Conservation (phyloP, 163 green algal genomes). For the Scenedesmus sp. region DNA sequence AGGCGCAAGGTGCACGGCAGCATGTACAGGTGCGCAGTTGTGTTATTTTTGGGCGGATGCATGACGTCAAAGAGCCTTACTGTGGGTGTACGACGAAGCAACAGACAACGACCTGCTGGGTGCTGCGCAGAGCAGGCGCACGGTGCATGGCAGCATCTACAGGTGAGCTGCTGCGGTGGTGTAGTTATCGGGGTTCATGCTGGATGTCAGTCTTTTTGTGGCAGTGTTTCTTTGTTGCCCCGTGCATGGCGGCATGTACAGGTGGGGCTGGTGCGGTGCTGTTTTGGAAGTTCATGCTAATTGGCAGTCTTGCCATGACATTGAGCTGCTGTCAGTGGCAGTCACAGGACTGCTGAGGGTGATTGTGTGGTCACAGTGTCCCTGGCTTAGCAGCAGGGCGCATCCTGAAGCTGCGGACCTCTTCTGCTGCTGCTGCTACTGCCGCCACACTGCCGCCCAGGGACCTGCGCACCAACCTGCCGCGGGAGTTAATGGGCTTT, state of each 20-base stretch:
- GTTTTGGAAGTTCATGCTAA: no score
- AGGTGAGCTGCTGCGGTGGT: not conserved
- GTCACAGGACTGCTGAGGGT: no score
- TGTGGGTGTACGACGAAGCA: slow-evolving; percentile 27
- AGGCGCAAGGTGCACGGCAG: slow-evolving; percentile 33
- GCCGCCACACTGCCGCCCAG: not conserved
- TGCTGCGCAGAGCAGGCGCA: not conserved
- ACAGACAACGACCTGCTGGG: slow-evolving; percentile 13
- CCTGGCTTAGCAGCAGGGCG: no score
- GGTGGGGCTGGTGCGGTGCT: no score
- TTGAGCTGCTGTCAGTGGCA: no score
- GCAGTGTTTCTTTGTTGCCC: no score
- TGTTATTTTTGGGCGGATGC: not conserved
- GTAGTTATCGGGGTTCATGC: no score
- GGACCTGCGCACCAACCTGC: slow-evolving; percentile 91
- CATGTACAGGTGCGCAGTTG: slow-evolving; percentile 43
- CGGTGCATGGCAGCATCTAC: slow-evolving; percentile 40
- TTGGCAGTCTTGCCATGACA: no score
- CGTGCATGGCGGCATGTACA: no score
- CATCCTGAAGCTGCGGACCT: no score
- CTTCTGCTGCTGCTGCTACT: not conserved
- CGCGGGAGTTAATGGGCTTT: slow-evolving; percentile 90
- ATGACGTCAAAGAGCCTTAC: not conserved
- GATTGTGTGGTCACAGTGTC: no score
- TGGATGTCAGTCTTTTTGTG: no score